A percentile compares a stretch with the other conserved stretches of the same genome.
Conservation (phyloP, 2,329 filamentous ascomycete genomes). For the Acrocalymma vagum region DNA sequence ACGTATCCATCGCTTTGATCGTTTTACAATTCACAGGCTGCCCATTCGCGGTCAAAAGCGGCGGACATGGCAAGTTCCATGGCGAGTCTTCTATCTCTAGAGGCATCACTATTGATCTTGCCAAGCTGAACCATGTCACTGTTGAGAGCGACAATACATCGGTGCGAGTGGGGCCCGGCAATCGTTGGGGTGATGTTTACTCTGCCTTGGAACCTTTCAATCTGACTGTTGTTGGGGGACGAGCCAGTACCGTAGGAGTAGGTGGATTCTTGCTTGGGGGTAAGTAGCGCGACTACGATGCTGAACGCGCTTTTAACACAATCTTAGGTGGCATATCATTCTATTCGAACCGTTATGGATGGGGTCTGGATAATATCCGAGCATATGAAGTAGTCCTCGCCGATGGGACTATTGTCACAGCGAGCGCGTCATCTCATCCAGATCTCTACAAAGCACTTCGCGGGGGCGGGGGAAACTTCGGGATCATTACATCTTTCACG, state of each 20-base stretch:
- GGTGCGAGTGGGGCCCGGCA: slow-evolving; percentile 22
- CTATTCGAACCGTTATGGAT: slow-evolving; percentile 34
- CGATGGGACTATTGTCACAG: slow-evolving; percentile 11
- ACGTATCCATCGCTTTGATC: neutral
- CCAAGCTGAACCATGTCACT: neutral
- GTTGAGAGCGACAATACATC: slow-evolving; percentile 3
- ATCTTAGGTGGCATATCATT: slow-evolving; percentile 48
- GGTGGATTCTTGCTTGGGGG: slow-evolving; percentile 20
- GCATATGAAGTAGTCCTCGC: slow-evolving; percentile 37
- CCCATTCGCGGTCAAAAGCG: neutral
- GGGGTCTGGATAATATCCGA: slow-evolving; percentile 41
- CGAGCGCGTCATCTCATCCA: slow-evolving; percentile 34
- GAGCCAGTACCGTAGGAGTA: slow-evolving; percentile 15
- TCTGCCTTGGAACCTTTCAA: slow-evolving; percentile 4
- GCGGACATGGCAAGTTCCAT: slow-evolving; percentile 13
- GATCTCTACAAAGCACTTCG: slow-evolving; percentile 50
- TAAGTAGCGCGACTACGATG: no score
- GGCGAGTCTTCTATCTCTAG: neutral
- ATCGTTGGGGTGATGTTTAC: slow-evolving; percentile 43
- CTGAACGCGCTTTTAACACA: no score
- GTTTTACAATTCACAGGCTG: neutral
- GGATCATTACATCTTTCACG: slow-evolving; percentile 29
- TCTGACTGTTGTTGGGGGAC: slow-evolving; percentile 13
- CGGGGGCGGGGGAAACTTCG: slow-evolving; percentile 39
- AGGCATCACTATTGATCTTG: neutral